Percentiles rank a stretch among this genome's conserved stretches.
Conservation (phyloP, 2,329 filamentous ascomycete species). For the Grosmannia clavigera region DNA sequence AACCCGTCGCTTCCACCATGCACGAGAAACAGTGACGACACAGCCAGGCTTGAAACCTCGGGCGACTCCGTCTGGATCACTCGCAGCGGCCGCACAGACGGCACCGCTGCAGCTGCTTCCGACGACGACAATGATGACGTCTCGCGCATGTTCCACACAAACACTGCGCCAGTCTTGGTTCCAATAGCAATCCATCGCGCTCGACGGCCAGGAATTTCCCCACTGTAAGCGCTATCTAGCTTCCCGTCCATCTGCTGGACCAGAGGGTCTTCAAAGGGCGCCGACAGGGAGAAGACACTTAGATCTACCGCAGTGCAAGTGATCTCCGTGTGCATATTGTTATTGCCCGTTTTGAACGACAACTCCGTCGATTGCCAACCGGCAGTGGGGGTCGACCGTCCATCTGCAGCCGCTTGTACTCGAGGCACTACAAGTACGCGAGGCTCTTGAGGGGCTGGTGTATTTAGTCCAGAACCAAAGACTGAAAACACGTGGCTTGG, state of each 20-base stretch:
- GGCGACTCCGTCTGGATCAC: constrained; percentile 85
- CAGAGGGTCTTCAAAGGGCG: constrained; percentile 63
- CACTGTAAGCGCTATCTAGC: constrained; percentile 28
- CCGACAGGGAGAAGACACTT: constrained; percentile 60
- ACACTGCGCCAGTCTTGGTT: constrained; percentile 62
- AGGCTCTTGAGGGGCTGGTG: neutral
- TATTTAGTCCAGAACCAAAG: neutral
- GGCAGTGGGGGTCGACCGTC: constrained; percentile 27
- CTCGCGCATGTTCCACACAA: constrained; percentile 77
- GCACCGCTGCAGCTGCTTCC: neutral
- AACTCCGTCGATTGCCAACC: constrained; percentile 57
- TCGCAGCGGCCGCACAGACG: constrained; percentile 54
- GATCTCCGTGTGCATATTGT: constrained; percentile 36
- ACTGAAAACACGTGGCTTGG: neutral
- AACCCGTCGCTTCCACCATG: constrained; percentile 91
- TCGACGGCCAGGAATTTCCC: constrained; percentile 72
- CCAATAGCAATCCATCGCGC: constrained; percentile 72
- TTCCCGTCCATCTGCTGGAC: constrained; percentile 28
- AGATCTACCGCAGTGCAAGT: constrained; percentile 60
- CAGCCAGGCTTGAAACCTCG: constrained; percentile 66
- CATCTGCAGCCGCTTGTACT: neutral
- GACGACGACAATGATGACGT: constrained; percentile 19
- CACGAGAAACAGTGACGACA: constrained; percentile 78
- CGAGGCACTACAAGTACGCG: neutral
- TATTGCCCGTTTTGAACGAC: constrained; percentile 26